Evolutionary conservation across 164 flowering plant genomes (phyloP), one percentile per base, ranked within the genome.

Genomic region (Chimonanthus salicifolius): DNA sequence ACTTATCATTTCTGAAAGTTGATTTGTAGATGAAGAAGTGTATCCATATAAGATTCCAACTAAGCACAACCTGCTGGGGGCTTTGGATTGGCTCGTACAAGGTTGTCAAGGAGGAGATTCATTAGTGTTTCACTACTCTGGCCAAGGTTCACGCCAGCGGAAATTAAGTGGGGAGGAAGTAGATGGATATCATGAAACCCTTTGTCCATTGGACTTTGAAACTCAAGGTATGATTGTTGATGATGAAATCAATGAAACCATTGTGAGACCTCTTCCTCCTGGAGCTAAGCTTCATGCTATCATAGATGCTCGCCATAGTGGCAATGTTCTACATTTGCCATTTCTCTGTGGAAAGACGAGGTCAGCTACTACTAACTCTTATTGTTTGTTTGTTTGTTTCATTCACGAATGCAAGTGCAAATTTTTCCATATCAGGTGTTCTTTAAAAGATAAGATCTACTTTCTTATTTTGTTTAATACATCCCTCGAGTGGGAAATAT

Each of bases 151-250:
- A 70, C 87, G 79, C 6, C 94, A 90, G 72, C 85, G 89, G 79
- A 87, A 92, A 82, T 84, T 85, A 71, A 89, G 75, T 72, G 33
- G 96, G 96, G 97, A 91, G 73, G 97, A 92, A 83, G 84, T 86
- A 75, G 96, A 92, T 85, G 97, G 97, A 72, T 92, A 84, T 75
- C 96, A 92, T 82, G 97, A 92, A 84, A 90, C 96, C 10, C 80
- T 92, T 11, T 90, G 92, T 67, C 97, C 97, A 7, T 72, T 91
- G 71, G 97, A 92, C 81, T 92, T 86, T 80, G 92, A 89, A 83
- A 89, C 92, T 58, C 90, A 92, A 79, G 97, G 97, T 67, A 91
- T 92, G 97, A 88, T 92, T 74, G 90, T 91, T 76, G 96, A 91
- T 81, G 94, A 92, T 78, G 97, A 92, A 79, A 89, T 92, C 71